phyloP scores from a whole-genome alignment of 768 basidiomycete species.

The Brasilioporus rufonigricans region DNA sequence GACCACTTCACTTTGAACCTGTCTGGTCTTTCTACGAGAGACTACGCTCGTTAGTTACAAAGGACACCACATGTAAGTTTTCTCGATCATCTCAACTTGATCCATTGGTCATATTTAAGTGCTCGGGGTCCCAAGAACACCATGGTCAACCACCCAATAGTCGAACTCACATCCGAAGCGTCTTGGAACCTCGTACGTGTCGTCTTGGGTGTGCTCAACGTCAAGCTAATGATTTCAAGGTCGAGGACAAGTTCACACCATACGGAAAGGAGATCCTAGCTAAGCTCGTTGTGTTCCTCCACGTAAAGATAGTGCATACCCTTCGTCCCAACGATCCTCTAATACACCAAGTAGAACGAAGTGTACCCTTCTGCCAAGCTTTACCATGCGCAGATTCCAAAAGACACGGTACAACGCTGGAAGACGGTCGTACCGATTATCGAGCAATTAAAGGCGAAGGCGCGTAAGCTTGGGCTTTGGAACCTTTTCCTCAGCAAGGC shows the following conservation, averaged over 20 bases:
- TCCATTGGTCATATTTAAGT: background rate
- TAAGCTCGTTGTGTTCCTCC: conserved; percentile 81
- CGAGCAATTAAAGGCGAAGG: conserved; percentile 82
- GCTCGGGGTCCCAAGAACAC: background rate
- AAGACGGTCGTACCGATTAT: conserved; percentile 78
- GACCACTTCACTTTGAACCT: background rate
- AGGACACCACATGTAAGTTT: background rate
- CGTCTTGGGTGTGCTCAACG: background rate
- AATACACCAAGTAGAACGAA: conserved; percentile 60
- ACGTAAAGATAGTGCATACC: conserved; percentile 45
- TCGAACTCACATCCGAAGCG: conserved; percentile 75
- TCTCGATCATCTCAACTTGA: too few species aligned
- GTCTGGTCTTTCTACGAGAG: background rate
- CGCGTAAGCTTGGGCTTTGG: conserved; percentile 89
- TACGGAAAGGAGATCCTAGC: conserved; percentile 84
- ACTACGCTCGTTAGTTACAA: background rate
- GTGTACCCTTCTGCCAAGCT: conserved; percentile 76
- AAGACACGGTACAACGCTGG: conserved; percentile 76
- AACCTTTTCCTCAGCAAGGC: conserved; percentile 94
- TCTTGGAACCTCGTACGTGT: conserved; percentile 81
- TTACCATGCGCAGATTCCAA: conserved; percentile 79
- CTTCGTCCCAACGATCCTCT: background rate
- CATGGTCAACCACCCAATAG: conserved; percentile 69
- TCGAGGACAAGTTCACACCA: conserved; percentile 91
- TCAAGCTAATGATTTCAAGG: conserved; percentile 37